Base-by-base conservation (phyloP, 2,329 filamentous ascomycete species). In the Pleochaeta shiraiana region DNA sequence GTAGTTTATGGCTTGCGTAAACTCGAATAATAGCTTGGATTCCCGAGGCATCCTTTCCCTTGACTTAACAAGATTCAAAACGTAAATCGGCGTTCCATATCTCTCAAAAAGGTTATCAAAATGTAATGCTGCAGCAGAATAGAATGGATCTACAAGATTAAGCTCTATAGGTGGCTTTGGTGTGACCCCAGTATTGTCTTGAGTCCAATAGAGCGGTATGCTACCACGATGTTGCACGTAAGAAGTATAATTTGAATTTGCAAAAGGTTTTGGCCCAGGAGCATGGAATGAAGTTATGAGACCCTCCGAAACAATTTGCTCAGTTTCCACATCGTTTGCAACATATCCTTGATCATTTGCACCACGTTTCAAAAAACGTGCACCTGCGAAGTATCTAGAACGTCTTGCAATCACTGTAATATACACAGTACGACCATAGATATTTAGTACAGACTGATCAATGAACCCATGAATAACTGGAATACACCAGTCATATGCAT, bases 311-410 rank as follows among this genome's bases (percentile, higher is more conserved):
- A 98, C 91, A 66, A 98, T 96, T 73, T 98, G 93, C 75, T 98
- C 93, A 0, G 93, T 97, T 75, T 98, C 95, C 28, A 98, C 93
- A 74, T 98, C 95, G 72, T 98, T 98, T 63, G 93, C 95, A 64
- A 98, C 93, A 73, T 95, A 95, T 16, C 93, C 92, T 72, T 79
- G 74, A 73, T 98, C 93, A 71, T 98, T 98, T 60, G 90, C 88
- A 34, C 93, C 93, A 65, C 93, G 85, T 74, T 98, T 98, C 64
- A 98, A 76, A 69, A 96, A 98, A 3, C 93, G 82, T 43, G 93
- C 93, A 31, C 93, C 93, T 2, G 93, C 93, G 74, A 97, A 98
- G 74, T 89, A 90, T 9, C 93, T 83, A 19, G 93, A 98, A 34
- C 93, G 83, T 65, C 93, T 81, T 2, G 93, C 95, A 70, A 98